Evolutionary conservation across 805 yeast species (phyloP).

Genomic region (Lachancea lanzarotensis): DNA sequence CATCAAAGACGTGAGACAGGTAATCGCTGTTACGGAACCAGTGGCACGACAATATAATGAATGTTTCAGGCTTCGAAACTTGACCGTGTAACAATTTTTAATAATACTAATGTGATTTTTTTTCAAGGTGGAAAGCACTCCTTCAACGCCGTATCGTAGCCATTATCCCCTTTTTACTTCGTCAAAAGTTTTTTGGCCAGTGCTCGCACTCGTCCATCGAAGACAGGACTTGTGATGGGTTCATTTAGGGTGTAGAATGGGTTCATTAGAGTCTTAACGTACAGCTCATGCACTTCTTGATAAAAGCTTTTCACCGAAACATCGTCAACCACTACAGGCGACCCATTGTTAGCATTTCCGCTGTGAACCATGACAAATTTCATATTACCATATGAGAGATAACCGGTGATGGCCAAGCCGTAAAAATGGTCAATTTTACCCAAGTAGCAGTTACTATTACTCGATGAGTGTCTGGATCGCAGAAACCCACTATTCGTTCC

Average conservation of each 20-base stretch:
- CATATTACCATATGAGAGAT: conserved; percentile 80
- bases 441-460: conserved; percentile 40
- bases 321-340: conserved; percentile 41
- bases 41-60: too few relatives aligned
- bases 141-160: too few relatives aligned
- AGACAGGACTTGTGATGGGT: conserved; percentile 64
- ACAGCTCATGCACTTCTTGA: conserved; percentile 77
- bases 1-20: conserved; percentile 1
- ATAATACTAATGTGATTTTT: background rate
- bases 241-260: conserved; percentile 81
- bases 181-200: conserved; percentile 72
- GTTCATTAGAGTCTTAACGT: conserved; percentile 74
- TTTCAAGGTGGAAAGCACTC: background rate
- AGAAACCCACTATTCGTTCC: conserved; percentile 20
- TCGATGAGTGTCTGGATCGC: conserved; percentile 20
- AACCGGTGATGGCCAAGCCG: conserved; percentile 76
- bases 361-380: conserved; percentile 72
- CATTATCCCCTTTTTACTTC: conserved; percentile 10
- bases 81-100: conserved; percentile 4
- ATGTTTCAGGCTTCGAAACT: background rate
- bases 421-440: conserved; percentile 82
- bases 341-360: conserved; percentile 29
- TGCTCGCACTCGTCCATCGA: conserved; percentile 66
- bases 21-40: too few relatives aligned
- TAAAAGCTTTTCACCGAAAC: conserved; percentile 77